Conservation (phyloP, 441 rosid genomes). For the Sinapis alba region DNA sequence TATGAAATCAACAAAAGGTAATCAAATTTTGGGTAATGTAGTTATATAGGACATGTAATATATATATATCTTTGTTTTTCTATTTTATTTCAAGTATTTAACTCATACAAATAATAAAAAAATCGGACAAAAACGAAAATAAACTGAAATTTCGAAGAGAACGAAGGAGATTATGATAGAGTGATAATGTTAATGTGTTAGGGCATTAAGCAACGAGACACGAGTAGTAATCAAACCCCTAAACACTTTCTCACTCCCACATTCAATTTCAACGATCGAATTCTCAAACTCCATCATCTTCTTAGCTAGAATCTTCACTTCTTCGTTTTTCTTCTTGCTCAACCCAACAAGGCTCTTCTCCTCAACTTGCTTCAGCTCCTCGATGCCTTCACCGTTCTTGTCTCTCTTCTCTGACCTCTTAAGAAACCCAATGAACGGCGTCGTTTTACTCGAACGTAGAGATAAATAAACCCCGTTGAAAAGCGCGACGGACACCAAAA, state of each 20-base stretch:
- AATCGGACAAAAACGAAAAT: constrained; percentile 26
- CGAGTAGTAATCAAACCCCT: constrained; percentile 45
- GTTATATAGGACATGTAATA: not conserved
- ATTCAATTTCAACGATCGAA: constrained; percentile 52
- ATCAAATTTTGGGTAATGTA: too few species aligned
- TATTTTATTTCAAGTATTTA: constrained; percentile 23
- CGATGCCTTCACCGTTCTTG: constrained; percentile 46
- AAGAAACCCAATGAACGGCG: constrained; percentile 45
- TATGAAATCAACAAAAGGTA: not conserved
- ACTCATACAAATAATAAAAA: constrained; percentile 19
- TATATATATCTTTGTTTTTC: not conserved
- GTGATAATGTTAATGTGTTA: constrained; percentile 30
- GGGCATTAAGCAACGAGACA: constrained; percentile 41
- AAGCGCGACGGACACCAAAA: constrained; percentile 56
- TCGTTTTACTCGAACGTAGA: constrained; percentile 38
- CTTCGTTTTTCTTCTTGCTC: constrained; percentile 64
- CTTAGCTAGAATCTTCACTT: constrained; percentile 50
- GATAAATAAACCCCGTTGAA: constrained; percentile 54
- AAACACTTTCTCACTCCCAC: constrained; percentile 42
- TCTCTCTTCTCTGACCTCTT: constrained; percentile 44
- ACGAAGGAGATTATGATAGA: not conserved
- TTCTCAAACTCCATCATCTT: constrained; percentile 62
- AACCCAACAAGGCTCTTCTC: constrained; percentile 54
- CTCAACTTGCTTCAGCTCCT: constrained; percentile 53
- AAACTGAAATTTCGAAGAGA: not conserved